Base-by-base conservation (phyloP, 2,329 filamentous ascomycete genomes). In the Cryphonectria radicalis region DNA sequence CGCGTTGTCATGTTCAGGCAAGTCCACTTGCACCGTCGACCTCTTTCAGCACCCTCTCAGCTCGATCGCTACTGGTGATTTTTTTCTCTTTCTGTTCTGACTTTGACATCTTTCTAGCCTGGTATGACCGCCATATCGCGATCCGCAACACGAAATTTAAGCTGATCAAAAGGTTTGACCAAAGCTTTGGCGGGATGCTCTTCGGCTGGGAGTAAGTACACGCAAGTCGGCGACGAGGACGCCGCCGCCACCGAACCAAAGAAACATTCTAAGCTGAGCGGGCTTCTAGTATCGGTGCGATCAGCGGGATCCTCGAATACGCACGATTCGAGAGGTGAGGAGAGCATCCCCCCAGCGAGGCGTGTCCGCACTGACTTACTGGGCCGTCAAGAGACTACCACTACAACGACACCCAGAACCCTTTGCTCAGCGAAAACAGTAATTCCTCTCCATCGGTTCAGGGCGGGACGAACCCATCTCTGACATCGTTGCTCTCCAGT, bases 171-270 rank as follows among this genome's bases (percentile, higher is more conserved):
- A 4, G 25, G 32, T 13, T 17, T 32, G 35, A 42, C 55, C 13
- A 42, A 69, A 64, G 90, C 80, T 93, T 92, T 72, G 91, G 91
- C 72, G 91, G 91, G 66, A 84, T 85, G 82, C 78, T 84, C 40
- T 84, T 84, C 66, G 83, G 83, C 60, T 84, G 82, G 82, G 82
- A 84, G 73, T 75, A 73, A 70, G 74, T 67, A 17, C 62, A 69
- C 19, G 50, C 67, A 35, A 19, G 28, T 22, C 22, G 10, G 11
- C 37, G 37, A 11, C 37, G 43, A n/a, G 7, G 17, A 11, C 37
- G 43, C 19, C 11, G 17, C 22, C 28, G 62, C 73, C 59, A 65
- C 79, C 89, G 65, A 88, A 89, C 73, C 13, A 50, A 22, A 40
- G 6, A 50, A 22, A 40, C 7, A 55, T 50, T 1, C 55, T 67